Conservation (phyloP, 768 basidiomycete genomes). For the Hortiboletus flavorubellus region DNA sequence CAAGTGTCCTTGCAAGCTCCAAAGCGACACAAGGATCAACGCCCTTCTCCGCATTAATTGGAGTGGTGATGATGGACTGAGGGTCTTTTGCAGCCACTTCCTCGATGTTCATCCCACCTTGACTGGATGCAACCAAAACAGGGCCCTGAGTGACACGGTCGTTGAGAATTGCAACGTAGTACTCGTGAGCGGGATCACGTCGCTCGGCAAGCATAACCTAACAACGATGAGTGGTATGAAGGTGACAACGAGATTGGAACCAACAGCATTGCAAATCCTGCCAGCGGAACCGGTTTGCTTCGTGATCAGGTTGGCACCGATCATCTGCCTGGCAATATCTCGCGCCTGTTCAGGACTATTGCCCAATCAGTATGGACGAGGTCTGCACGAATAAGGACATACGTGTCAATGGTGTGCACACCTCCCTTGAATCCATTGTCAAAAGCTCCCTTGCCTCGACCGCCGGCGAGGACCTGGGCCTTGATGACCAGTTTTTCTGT, state of each 20-base stretch:
- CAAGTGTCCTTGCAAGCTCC: slow-evolving; percentile 82
- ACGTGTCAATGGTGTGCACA: slow-evolving; percentile 93
- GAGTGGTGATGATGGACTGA: slow-evolving; percentile 90
- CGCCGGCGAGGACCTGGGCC: slow-evolving; percentile 98
- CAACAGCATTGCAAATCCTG: slow-evolving; percentile 90
- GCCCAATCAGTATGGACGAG: slow-evolving; percentile 6
- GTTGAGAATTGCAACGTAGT: slow-evolving; percentile 96
- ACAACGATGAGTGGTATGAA: slow-evolving; percentile 12
- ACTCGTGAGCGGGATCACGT: slow-evolving; percentile 90
- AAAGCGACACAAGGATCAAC: slow-evolving; percentile 70
- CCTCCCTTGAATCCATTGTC: slow-evolving; percentile 96
- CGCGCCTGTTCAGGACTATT: slow-evolving; percentile 81
- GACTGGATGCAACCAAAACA: slow-evolving; percentile 88
- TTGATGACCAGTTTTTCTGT: slow-evolving; percentile 87
- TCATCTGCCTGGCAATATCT: slow-evolving; percentile 88
- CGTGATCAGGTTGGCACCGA: slow-evolving; percentile 92
- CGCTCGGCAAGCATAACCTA: slow-evolving; percentile 99
- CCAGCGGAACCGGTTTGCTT: slow-evolving; percentile 96
- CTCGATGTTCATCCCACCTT: slow-evolving; percentile 99
- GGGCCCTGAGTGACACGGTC: slow-evolving; percentile 87
- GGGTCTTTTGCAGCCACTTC: slow-evolving; percentile 98
- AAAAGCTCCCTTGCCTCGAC: slow-evolving; percentile 97
- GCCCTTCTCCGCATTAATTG: slow-evolving; percentile 82
- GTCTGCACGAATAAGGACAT: slow-evolving; percentile 8
- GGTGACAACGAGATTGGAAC: slow-evolving; percentile 26